phyloP scores from a whole-genome alignment of 345 rosid genomes.

The Camelina sativa region DNA sequence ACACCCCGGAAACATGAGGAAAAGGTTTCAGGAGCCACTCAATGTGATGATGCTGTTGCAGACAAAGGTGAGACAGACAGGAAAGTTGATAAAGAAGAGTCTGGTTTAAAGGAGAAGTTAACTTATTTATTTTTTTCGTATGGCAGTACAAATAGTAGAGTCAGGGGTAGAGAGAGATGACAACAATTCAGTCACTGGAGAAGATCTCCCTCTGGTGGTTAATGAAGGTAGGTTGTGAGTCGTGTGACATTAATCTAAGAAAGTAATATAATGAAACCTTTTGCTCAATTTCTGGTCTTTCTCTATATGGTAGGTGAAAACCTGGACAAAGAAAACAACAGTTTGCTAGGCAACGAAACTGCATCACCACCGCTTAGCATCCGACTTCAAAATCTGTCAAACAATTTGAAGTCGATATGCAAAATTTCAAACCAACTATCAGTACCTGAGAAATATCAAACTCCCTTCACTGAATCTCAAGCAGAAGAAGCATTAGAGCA shows the following conservation, averaged over 20 bases:
- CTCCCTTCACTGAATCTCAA: background rate
- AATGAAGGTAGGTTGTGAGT: slow-evolving; percentile 46
- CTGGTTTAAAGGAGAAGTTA: background rate
- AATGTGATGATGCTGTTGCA: slow-evolving; percentile 11
- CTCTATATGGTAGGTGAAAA: slow-evolving; percentile 40
- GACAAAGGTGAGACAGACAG: slow-evolving; percentile 38
- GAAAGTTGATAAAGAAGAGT: background rate
- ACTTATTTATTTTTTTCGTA: background rate
- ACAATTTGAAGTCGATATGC: slow-evolving; percentile 55
- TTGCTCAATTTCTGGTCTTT: background rate
- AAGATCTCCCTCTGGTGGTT: slow-evolving; percentile 24
- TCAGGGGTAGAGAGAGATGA: slow-evolving; percentile 12
- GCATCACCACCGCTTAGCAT: slow-evolving; percentile 63
- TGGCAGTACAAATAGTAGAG: slow-evolving; percentile 12
- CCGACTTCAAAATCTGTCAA: slow-evolving; percentile 59
- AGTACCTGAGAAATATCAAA: slow-evolving; percentile 36
- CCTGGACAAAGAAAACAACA: slow-evolving; percentile 57
- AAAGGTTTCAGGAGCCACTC: slow-evolving; percentile 18
- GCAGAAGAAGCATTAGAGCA: slow-evolving; percentile 27
- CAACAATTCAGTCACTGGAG: slow-evolving; percentile 6
- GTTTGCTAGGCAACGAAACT: slow-evolving; percentile 37
- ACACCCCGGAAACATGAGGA: slow-evolving; percentile 19
- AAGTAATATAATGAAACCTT: background rate
- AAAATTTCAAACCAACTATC: slow-evolving; percentile 42
- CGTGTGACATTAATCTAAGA: slow-evolving; percentile 17